Evolutionary conservation across 192 early-diverging fungal species (phyloP), one percentile per base, ranked within the genome.

Genomic region (Kickxella alabastrina): DNA sequence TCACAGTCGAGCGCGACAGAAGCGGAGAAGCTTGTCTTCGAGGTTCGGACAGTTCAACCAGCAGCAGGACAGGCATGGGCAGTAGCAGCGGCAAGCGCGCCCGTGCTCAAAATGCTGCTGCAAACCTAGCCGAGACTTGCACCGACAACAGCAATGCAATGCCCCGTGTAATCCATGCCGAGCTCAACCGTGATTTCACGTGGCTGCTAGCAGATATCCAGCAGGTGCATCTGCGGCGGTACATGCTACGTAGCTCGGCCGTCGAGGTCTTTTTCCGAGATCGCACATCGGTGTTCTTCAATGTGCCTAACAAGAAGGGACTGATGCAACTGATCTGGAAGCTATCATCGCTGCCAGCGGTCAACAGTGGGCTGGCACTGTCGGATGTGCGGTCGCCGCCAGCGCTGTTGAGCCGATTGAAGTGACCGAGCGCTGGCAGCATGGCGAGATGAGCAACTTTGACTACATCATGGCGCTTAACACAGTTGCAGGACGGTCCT

Each of bases 391-490:
- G 63, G 13, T 50, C 69, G 34, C 58, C 69, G 17, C 43, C 49
- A 13, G 43, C 39, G 0, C 54, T 73, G 37, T 29, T 73, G 15
- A 37, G 42, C 15, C 57, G 69, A 17, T 40, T 62, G 14, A 46
- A 43, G 41, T 92, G 47, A 90, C 88, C 0, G 81, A 87, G 49
- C 74, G 80, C 29, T 97, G 95, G 95, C 81, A 87, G 53, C 79
- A 77, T 24, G 71, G 88, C 19, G 90, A 94, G 61, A 86, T 97
- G 32, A 86, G 86, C 38, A 98, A 98, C 53, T 98, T 96, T 67
- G 93, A 98, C 62, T 98, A 98, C 45, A 52, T 98, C 46, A 95
- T 96, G 90, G 80, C 83, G 28, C 78, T 98, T 8, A 98, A 98
- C 64, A 91, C 91, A 0, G 62, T 92, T 27, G 88, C 91, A 22